phyloP scores from a whole-genome alignment of 2,329 filamentous ascomycete genomes.

The Ceratocystis diversiconidia region DNA sequence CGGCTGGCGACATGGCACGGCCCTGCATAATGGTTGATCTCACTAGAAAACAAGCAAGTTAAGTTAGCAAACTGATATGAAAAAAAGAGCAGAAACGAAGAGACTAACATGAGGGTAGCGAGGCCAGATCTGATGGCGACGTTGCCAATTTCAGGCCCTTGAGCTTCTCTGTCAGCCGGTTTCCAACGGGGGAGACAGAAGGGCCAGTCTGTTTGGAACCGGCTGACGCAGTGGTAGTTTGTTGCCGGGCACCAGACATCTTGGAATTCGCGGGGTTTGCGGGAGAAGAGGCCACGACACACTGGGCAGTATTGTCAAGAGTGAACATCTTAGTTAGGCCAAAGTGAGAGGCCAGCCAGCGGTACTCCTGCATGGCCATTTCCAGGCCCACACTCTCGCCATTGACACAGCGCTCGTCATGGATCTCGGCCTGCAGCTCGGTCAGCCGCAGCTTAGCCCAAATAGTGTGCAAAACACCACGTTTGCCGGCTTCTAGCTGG shows the following conservation, averaged over 20 bases:
- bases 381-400: constrained; percentile 68
- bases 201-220: neutral
- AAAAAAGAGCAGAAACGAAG: neutral
- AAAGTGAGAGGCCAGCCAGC: constrained; percentile 77
- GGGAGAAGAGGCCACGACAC: neutral
- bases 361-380: constrained; percentile 70
- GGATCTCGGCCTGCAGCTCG: constrained; percentile 64
- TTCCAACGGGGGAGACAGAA: neutral
- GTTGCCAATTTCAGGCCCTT: constrained; percentile 17
- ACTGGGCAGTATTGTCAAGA: constrained; percentile 19
- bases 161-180: constrained; percentile 17
- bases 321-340: constrained; percentile 32
- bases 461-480: constrained; percentile 74
- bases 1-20: constrained; percentile 15
- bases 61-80: neutral
- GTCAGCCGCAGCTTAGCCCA: constrained; percentile 76
- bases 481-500: constrained; percentile 47
- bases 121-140: constrained; percentile 17
- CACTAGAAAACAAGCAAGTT: neutral
- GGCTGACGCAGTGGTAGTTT: constrained; percentile 1
- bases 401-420: constrained; percentile 56
- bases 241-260: neutral
- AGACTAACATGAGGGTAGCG: constrained; percentile 14
- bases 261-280: neutral
- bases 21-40: constrained; percentile 18